These are phyloP conservation scores for Pseudopyricularia cyperi DNA, from an alignment of 2,329 filamentous ascomycete genomes.

Conservation along the genomic window DNA sequence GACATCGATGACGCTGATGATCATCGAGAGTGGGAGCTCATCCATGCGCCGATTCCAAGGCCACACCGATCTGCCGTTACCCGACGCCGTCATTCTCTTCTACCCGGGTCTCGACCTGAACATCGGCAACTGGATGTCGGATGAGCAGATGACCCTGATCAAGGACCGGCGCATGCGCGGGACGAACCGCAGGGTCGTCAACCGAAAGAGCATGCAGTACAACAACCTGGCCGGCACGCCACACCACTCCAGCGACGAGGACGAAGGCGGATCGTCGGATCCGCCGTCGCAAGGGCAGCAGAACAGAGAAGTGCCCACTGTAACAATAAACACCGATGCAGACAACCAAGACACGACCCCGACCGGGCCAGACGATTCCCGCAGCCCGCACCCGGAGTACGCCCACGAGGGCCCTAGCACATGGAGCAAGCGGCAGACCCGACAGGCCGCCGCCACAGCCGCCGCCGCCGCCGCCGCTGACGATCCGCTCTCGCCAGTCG, in stretches of 20 bases:
- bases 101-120: constrained; percentile 95
- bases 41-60: constrained; percentile 41
- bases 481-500: constrained; percentile 3
- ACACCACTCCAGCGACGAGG: constrained; percentile 66
- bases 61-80: constrained; percentile 51
- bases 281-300: neutral
- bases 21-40: constrained; percentile 59
- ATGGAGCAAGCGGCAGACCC: constrained; percentile 14
- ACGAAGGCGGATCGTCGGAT: constrained; percentile 22
- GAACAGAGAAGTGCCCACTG: neutral
- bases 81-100: constrained; percentile 70
- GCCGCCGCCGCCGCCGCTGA: neutral
- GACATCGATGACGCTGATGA: constrained; percentile 73
- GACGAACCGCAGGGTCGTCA: constrained; percentile 66
- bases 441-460: constrained; percentile 3
- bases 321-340: neutral
- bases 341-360: constrained; percentile 10
- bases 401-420: constrained; percentile 32
- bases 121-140: constrained; percentile 98
- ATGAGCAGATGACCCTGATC: constrained; percentile 93
- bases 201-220: constrained; percentile 82
- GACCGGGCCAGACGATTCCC: constrained; percentile 12
- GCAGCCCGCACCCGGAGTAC: constrained; percentile 33
- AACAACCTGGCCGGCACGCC: constrained; percentile 73
- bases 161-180: constrained; percentile 67